Percentiles rank a stretch among this genome's conserved stretches.
Evolutionary conservation across 2,329 filamentous ascomycete genomes (phyloP).

Genomic region (Pseudonectria foliicola): DNA sequence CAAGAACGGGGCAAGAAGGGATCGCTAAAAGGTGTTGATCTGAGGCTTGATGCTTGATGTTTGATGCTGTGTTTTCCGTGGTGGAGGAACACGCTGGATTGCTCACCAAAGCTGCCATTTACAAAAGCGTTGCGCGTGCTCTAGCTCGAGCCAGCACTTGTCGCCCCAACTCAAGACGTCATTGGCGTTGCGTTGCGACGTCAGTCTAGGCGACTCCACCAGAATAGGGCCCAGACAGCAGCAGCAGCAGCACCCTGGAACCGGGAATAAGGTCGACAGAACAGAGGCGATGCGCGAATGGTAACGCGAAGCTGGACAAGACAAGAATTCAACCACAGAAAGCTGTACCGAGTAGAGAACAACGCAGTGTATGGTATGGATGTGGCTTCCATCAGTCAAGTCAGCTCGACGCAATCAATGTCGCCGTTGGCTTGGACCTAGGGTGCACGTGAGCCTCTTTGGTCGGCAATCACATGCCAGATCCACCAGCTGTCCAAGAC

Average conservation of each 20-base stretch:
- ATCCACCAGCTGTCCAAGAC: conserved; percentile 3
- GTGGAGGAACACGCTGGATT: too few relatives aligned
- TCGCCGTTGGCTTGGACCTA: conserved; percentile 1
- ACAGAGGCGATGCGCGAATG: too few relatives aligned
- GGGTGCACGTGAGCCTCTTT: conserved; percentile 17
- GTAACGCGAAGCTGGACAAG: too few relatives aligned
- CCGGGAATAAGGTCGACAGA: conserved; percentile 8
- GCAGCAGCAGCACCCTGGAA: conserved; percentile 5
- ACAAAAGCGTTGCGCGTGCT: conserved; percentile 18
- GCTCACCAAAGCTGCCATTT: conserved; percentile 31
- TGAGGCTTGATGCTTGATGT: too few relatives aligned
- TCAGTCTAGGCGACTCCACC: background rate
- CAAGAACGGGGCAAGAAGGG: background rate
- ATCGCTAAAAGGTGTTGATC: background rate
- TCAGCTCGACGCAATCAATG: background rate
- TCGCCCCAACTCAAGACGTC: conserved; percentile 23
- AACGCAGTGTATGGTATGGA: too few relatives aligned
- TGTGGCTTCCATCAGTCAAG: background rate
- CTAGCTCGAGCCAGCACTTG: conserved; percentile 9
- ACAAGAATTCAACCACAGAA: too few relatives aligned
- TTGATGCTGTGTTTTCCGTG: too few relatives aligned
- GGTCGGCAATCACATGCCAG: conserved; percentile 20
- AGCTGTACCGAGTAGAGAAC: too few relatives aligned
- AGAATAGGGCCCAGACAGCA: background rate
- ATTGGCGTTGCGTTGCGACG: conserved; percentile 13